Evolutionary conservation across 305 asterid genomes (phyloP), one percentile per base, ranked within the genome.

Genomic region (Solanum chacoense): DNA sequence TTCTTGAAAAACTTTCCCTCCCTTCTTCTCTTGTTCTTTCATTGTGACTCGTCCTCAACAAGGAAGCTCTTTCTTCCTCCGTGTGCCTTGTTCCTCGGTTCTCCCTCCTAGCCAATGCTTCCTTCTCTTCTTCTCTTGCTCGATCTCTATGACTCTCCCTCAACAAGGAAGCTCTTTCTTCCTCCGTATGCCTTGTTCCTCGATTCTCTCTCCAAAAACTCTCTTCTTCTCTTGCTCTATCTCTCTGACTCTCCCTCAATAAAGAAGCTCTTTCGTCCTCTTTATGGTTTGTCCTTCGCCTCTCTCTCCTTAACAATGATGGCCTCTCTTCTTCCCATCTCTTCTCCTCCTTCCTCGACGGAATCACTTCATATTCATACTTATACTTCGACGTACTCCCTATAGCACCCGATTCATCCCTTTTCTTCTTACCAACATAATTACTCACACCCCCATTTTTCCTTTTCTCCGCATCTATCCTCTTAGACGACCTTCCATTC

Each of bases 1-100:
- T 91, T 91, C 92, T 91, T 88, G 88, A 88, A 69, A 90, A 91
- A 74, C 89, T 92, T 72, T 92, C 96, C 88, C 90, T 89, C 42
- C 79, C 87, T 87, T 92, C 93, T 84, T 90, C 92, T 90, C 88
- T 89, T 59, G 28, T 50, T 55, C 73, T 59, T 45, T 50, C 74
- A 1, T 2, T 31, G 26, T 11, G 13, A 83, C 8, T 83, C 18
- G 16, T 71, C 74, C 74, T 50, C 87, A 83, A 83, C 42, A 55
- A 55, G 45, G 31, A 55, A 50, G 87, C 87, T 83, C 87, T 32
- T 55, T 84, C 87, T 84, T 84, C 87, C 87, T 55, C 74, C 1
- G 3, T 55, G 13, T 11, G 73, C 88, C 93, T 90, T 55, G 87
- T 90, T 88, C 86, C 87, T 55, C 69, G 90, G 79, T 87, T 93